Base-by-base conservation (phyloP, 306 rosid species). In the Datisca glomerata region DNA sequence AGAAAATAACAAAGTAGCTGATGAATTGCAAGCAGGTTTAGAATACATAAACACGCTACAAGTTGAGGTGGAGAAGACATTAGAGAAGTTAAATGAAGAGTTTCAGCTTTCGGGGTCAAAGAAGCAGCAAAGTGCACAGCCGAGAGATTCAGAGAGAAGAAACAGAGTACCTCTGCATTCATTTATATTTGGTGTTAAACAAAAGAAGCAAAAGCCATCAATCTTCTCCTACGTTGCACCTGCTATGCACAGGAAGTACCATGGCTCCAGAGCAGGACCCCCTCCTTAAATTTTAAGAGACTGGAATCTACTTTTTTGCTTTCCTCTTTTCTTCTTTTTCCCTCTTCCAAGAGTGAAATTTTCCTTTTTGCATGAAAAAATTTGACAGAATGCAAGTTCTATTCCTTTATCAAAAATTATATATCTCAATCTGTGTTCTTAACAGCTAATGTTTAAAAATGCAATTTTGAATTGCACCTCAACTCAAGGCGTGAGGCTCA, bases 1-100 rank as follows among this genome's bases (percentile, higher is more conserved):
- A 53, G 98, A 85, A 69, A 85, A 91, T 51, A 68, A 85, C 70
- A 91, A 67, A 69, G 92, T 85, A 47, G 94, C 72, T 9, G 78
- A 69, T 60, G 98, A 80, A 71, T 61, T 91, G 49, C 92, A 85
- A 64, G 64, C 78, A 17, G 94, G 92, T 39, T 37, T 84, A 45
- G 94, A 91, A 50, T 69, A 69, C 42, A 71, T 64, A 23, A 49
- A 73, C 24, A 35, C 65, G 7, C 73, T 91, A 47, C 94, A 73
- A 55, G 19, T 40, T 47, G 92, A 78, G 21, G 58, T 80, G 45
- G 98, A 80, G 36, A 78, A 66, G 43, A 45, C 63, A 18, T 70
- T 91, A 51, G 37, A 32, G 8, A 78, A 44, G 72, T 49, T 91
- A 85, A 70, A 81, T 13, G 96, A 78, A 14, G 76, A 73, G 37